These are phyloP conservation scores for Trichoderma virens DNA, from an alignment of 495 filamentous ascomycete genomes.

Conservation along the genomic window DNA sequence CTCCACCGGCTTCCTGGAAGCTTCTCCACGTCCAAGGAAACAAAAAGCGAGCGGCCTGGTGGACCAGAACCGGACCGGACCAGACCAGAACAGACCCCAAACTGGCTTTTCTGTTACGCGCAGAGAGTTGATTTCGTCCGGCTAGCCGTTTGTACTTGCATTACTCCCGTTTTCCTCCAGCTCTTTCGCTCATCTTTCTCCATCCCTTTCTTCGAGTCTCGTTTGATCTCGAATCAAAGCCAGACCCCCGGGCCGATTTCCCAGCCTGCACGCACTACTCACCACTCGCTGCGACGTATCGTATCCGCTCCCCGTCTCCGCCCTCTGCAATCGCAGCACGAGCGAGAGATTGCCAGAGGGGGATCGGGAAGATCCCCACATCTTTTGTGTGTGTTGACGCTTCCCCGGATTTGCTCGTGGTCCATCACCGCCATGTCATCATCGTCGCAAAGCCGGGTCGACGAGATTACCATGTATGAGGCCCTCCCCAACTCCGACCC, in stretches of 20 bases:
- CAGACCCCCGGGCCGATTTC: too few relatives aligned
- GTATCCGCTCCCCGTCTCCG: constrained; percentile 8
- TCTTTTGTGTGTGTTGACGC: constrained; percentile 2
- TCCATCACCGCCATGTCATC: constrained; percentile 1
- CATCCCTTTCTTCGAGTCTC: too few relatives aligned
- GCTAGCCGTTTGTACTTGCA: too few relatives aligned
- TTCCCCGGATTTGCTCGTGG: background rate
- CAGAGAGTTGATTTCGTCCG: too few relatives aligned
- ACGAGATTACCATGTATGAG: background rate
- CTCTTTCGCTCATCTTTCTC: too few relatives aligned
- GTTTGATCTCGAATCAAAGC: too few relatives aligned
- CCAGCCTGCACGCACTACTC: constrained; percentile 1
- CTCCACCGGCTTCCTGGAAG: background rate
- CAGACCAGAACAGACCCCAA: too few relatives aligned
- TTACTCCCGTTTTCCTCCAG: background rate
- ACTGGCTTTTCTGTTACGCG: background rate
- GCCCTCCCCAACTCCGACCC: background rate
- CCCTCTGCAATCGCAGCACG: background rate
- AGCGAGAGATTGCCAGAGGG: constrained; percentile 5
- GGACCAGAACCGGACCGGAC: background rate
- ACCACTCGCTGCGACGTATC: too few relatives aligned
- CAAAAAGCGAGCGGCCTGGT: background rate
- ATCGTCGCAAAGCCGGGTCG: constrained; percentile 1
- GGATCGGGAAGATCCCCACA: constrained; percentile 1
- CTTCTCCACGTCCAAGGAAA: background rate